Conservation (phyloP, 1,284 basidiomycete species). For the Gastroboletus turbinatus region DNA sequence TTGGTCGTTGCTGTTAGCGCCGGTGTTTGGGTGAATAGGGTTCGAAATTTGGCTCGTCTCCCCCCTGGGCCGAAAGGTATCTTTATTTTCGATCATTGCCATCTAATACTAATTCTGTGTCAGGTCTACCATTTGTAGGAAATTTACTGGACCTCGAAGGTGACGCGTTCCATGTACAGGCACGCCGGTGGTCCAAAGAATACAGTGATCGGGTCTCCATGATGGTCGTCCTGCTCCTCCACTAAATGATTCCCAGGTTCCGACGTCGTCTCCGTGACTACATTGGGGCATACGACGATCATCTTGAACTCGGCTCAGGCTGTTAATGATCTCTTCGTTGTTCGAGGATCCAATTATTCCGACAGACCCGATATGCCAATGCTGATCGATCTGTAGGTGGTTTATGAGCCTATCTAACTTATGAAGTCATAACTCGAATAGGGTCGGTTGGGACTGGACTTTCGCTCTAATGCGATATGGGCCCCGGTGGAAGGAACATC, state of each 20-base stretch:
- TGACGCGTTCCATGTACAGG: slow-evolving; percentile 1
- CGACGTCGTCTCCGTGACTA: slow-evolving; percentile 3
- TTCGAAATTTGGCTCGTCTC: slow-evolving; percentile 1
- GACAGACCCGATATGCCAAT: slow-evolving; percentile 6
- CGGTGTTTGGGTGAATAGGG: not conserved
- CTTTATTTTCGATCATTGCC: no score
- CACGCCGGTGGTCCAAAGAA: not conserved
- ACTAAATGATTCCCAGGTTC: not conserved
- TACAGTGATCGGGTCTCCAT: not conserved
- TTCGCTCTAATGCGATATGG: slow-evolving; percentile 5
- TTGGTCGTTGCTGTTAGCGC: not conserved
- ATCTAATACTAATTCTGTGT: not conserved
- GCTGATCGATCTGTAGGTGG: slow-evolving; percentile 6
- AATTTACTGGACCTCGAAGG: slow-evolving; percentile 4
- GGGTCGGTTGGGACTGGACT: slow-evolving; percentile 9
- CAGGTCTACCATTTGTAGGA: slow-evolving; percentile 2
- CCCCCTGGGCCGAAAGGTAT: slow-evolving; percentile 5
- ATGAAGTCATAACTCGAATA: not conserved
- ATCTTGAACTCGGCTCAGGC: slow-evolving; percentile 5
- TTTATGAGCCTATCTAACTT: not conserved
- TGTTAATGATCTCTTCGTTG: slow-evolving; percentile 4
- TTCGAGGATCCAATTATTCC: slow-evolving; percentile 1
- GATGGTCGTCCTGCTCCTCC: not conserved
- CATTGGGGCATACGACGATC: slow-evolving; percentile 1
- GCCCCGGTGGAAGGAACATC: slow-evolving; percentile 2